Conservation (phyloP, 495 filamentous ascomycete genomes). For the Geoglossum glabrum region DNA sequence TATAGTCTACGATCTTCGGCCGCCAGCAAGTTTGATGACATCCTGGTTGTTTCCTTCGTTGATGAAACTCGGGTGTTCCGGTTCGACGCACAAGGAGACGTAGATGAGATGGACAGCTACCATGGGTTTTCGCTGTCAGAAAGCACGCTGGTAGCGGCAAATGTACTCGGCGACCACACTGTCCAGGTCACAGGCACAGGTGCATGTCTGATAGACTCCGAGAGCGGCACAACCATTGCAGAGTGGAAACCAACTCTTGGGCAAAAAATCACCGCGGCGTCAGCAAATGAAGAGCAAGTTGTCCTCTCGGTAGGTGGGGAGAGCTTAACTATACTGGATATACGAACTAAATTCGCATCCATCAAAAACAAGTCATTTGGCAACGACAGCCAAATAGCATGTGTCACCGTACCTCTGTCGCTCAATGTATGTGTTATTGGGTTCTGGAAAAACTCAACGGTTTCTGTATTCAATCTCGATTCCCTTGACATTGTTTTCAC, state of each 20-base stretch:
- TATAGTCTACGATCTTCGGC: slow-evolving; percentile 38
- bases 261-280: slow-evolving; percentile 53
- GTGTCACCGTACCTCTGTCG: slow-evolving; percentile 42
- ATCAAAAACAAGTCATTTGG: slow-evolving; percentile 37
- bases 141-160: slow-evolving; percentile 50
- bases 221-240: slow-evolving; percentile 43
- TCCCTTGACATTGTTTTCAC: slow-evolving; percentile 42
- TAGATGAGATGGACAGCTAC: slow-evolving; percentile 66
- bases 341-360: slow-evolving; percentile 35
- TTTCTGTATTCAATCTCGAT: slow-evolving; percentile 47
- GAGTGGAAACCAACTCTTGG: slow-evolving; percentile 42
- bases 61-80: slow-evolving; percentile 66
- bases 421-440: slow-evolving; percentile 48
- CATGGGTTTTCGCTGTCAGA: slow-evolving; percentile 46
- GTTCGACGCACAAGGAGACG: slow-evolving; percentile 54
- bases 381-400: slow-evolving; percentile 57
- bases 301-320: slow-evolving; percentile 57
- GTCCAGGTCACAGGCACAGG: slow-evolving; percentile 57
- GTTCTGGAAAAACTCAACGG: slow-evolving; percentile 59
- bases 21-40: slow-evolving; percentile 33
- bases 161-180: slow-evolving; percentile 38
- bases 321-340: slow-evolving; percentile 41
- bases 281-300: slow-evolving; percentile 44
- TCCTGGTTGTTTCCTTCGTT: slow-evolving; percentile 59
- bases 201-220: slow-evolving; percentile 43